Evolutionary conservation across 345 rosid species (phyloP).

Genomic region (Kernera saxatilis): DNA sequence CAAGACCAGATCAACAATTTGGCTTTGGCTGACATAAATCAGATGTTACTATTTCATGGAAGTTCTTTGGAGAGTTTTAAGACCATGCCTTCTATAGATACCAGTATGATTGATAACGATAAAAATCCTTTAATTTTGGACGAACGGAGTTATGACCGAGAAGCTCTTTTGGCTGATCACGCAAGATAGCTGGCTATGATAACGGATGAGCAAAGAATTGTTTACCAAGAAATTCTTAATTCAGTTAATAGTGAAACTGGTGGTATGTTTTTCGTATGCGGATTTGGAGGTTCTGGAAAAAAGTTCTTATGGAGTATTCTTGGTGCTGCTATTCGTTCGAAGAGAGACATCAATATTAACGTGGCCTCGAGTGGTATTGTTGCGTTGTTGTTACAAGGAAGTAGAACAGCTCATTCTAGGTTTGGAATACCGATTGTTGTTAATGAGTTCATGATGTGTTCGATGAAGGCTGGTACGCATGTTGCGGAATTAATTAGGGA

Average conservation of each 20-base stretch:
- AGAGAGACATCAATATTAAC: background rate
- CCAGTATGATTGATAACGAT: too few species aligned
- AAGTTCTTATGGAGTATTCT: background rate
- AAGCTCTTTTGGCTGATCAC: too few species aligned
- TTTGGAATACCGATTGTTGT: background rate
- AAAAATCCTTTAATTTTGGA: too few species aligned
- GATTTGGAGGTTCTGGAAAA: background rate
- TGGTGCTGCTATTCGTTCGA: background rate
- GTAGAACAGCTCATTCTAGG: background rate
- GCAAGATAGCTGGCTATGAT: too few species aligned
- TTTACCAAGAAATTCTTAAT: background rate
- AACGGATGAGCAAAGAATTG: too few species aligned
- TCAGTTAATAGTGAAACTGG: background rate
- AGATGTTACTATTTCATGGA: too few species aligned
- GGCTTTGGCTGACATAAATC: too few species aligned
- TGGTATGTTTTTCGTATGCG: background rate
- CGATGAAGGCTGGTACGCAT: background rate
- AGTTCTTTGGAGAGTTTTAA: too few species aligned
- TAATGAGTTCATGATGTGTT: background rate
- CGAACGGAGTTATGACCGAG: too few species aligned
- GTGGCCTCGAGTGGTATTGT: background rate
- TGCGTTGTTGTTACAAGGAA: background rate
- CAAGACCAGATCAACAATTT: too few species aligned
- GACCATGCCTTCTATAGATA: too few species aligned
- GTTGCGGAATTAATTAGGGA: background rate